phyloP scores from a whole-genome alignment of 768 basidiomycete species.

The Hericium alpestre region DNA sequence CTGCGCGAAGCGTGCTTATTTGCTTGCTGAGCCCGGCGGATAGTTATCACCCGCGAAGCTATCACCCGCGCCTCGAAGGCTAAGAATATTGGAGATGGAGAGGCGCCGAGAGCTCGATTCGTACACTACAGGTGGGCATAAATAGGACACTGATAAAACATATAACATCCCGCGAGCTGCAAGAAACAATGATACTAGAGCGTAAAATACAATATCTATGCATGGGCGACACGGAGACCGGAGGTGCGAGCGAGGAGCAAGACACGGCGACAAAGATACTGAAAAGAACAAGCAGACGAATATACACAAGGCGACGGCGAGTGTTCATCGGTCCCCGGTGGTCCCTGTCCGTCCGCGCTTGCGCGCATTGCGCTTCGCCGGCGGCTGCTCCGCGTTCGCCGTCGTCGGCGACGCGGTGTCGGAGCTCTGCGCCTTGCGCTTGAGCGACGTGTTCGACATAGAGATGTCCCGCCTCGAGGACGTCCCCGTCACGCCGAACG shows the following conservation, averaged over 20 bases:
- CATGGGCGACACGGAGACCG: neutral
- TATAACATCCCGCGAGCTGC: slow-evolving; percentile 17
- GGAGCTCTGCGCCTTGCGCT: slow-evolving; percentile 22
- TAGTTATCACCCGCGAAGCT: too few species aligned
- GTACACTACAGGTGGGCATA: slow-evolving; percentile 10
- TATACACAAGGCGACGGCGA: neutral
- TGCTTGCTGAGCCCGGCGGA: too few species aligned
- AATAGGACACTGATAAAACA: slow-evolving; percentile 24
- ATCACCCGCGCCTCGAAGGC: too few species aligned
- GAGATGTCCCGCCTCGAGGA: slow-evolving; percentile 26
- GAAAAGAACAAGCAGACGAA: neutral
- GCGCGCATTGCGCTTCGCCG: slow-evolving; percentile 40
- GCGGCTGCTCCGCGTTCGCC: slow-evolving; percentile 33
- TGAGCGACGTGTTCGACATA: slow-evolving; percentile 21
- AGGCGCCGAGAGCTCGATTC: neutral
- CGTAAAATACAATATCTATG: slow-evolving; percentile 10
- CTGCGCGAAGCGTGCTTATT: too few species aligned
- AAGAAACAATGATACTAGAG: slow-evolving; percentile 10
- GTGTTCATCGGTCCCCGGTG: slow-evolving; percentile 21
- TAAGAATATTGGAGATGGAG: too few species aligned
- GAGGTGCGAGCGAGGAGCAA: neutral
- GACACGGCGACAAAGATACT: slow-evolving; percentile 1
- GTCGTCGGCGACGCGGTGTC: slow-evolving; percentile 43
- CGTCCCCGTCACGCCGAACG: slow-evolving; percentile 15
- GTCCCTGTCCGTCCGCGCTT: slow-evolving; percentile 45